These are phyloP conservation scores for Phytophthora crassamura DNA, from an alignment of 352 stramenopile genomes.

Conservation along the genomic window DNA sequence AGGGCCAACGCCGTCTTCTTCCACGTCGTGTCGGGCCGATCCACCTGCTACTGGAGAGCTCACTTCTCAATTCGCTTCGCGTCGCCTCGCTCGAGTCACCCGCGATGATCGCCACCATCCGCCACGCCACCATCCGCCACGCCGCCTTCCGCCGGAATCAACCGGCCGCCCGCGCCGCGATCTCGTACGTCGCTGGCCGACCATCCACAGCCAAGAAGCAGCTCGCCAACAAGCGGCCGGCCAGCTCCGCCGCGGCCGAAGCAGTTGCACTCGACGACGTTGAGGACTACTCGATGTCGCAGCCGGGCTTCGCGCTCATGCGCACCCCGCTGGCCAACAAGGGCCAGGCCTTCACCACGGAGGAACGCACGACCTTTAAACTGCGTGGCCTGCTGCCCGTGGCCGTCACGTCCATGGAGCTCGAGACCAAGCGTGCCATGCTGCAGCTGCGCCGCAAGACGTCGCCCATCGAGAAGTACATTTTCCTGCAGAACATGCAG, in stretches of 20 bases:
- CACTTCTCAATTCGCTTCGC: constrained; percentile 24
- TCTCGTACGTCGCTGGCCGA: constrained; percentile 24
- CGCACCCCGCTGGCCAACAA: constrained; percentile 94
- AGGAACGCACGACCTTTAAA: constrained; percentile 88
- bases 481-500: constrained; percentile 93
- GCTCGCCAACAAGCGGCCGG: constrained; percentile 21
- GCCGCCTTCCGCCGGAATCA: constrained; percentile 14
- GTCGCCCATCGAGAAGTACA: constrained; percentile 93
- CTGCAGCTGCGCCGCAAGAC: constrained; percentile 83
- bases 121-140: constrained; percentile 23
- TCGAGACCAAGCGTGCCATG: constrained; percentile 91
- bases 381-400: constrained; percentile 93
- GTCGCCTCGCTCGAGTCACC: background rate
- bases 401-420: constrained; percentile 79
- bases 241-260: constrained; percentile 23
- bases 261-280: constrained; percentile 1
- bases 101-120: too few relatives aligned
- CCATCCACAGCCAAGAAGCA: constrained; percentile 4
- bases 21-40: background rate
- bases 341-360: constrained; percentile 91
- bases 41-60: constrained; percentile 9
- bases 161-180: constrained; percentile 12
- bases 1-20: background rate
- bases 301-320: constrained; percentile 40
- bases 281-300: constrained; percentile 13